Evolutionary conservation across 352 stramenopile genomes (phyloP).

Genomic region (Phytophthora chlamydospora): DNA sequence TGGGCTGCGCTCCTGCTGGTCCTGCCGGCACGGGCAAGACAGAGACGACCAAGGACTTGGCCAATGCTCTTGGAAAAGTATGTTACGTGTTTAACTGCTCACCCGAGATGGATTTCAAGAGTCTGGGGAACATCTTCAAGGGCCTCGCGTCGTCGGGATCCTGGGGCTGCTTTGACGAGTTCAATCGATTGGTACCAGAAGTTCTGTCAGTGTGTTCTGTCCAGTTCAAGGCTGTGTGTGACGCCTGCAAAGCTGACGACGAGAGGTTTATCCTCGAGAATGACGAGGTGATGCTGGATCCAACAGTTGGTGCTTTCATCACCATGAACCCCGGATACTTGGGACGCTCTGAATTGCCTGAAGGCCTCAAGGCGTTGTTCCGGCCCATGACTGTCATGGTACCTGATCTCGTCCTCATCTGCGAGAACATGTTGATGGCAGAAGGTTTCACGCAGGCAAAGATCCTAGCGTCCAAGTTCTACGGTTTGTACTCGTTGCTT

Average conservation of each 20-base stretch:
- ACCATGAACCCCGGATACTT: constrained; percentile 98
- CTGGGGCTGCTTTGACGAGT: constrained; percentile 97
- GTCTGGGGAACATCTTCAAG: constrained; percentile 98
- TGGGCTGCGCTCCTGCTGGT: constrained; percentile 80
- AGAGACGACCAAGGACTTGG: constrained; percentile 96
- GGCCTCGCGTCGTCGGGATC: constrained; percentile 93
- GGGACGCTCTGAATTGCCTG: constrained; percentile 93
- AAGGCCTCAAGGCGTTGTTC: constrained; percentile 96
- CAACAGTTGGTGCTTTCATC: constrained; percentile 94
- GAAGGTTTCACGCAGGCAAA: constrained; percentile 96
- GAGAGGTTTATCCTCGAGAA: constrained; percentile 95
- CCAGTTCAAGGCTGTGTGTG: constrained; percentile 96
- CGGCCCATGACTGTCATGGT: constrained; percentile 97
- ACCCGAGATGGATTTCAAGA: constrained; percentile 97
- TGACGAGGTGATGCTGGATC: constrained; percentile 92
- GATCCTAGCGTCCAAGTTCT: constrained; percentile 96
- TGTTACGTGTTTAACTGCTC: constrained; percentile 97
- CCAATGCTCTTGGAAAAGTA: constrained; percentile 93
- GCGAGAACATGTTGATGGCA: constrained; percentile 98
- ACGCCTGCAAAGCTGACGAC: constrained; percentile 94
- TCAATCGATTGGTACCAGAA: constrained; percentile 95
- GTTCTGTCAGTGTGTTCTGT: constrained; percentile 94
- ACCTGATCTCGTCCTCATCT: constrained; percentile 95
- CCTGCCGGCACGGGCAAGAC: constrained; percentile 94
- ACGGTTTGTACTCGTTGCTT: constrained; percentile 94